These are phyloP conservation scores for Metschnikowia baotianmanensis DNA, from an alignment of 805 yeast species.

Conservation along the genomic window DNA sequence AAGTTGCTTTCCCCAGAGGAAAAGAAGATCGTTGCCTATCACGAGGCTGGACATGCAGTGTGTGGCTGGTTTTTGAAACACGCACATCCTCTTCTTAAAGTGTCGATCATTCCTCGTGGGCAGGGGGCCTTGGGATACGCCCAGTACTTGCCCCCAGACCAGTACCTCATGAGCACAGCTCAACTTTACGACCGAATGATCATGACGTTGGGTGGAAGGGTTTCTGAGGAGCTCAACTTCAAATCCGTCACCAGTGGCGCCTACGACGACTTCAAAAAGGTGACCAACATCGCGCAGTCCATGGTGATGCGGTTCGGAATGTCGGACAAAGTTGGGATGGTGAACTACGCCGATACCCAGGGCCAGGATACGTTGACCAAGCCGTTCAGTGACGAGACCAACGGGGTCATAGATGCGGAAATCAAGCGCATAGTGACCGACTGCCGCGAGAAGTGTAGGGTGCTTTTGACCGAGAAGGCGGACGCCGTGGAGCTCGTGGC, in stretches of 20 bases:
- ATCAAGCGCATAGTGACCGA: constrained; percentile 64
- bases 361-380: constrained; percentile 55
- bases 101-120: constrained; percentile 95
- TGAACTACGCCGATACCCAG: constrained; percentile 46
- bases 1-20: constrained; percentile 85
- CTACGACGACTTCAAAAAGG: constrained; percentile 93
- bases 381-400: constrained; percentile 73
- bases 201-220: constrained; percentile 98
- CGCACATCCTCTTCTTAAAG: constrained; percentile 94
- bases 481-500: constrained; percentile 83
- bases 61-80: constrained; percentile 95
- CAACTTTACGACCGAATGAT: constrained; percentile 89
- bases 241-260: constrained; percentile 93
- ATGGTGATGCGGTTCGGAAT: constrained; percentile 94
- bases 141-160: constrained; percentile 93
- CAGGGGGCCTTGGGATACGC: constrained; percentile 98
- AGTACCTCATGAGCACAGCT: constrained; percentile 68
- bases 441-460: constrained; percentile 59
- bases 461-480: constrained; percentile 63
- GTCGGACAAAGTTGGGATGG: constrained; percentile 76
- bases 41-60: constrained; percentile 98
- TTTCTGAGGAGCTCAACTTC: constrained; percentile 93
- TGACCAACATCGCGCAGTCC: constrained; percentile 86
- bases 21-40: constrained; percentile 88
- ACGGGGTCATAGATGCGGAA: constrained; percentile 63